A percentile compares a stretch with the other conserved stretches of the same genome.
These are phyloP conservation scores for Vicia faba DNA, from an alignment of 306 rosid species.

Conservation along the genomic window DNA sequence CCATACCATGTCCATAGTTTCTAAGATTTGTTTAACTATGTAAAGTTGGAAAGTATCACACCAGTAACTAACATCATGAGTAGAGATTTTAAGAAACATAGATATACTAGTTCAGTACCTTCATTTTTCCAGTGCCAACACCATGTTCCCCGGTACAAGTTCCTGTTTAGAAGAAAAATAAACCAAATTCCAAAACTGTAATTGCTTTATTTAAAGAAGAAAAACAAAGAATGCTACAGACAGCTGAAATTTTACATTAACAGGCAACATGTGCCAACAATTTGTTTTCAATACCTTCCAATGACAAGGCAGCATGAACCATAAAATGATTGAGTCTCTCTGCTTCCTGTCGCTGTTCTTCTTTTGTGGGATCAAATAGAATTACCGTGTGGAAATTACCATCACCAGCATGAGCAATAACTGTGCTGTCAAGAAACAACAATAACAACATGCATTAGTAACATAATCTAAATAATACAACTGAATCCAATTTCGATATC, in stretches of 20 bases:
- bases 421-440: conserved; percentile 61
- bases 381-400: conserved; percentile 92
- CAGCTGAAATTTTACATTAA: conserved; percentile 25
- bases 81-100: conserved; percentile 10
- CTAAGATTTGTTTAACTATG: conserved; percentile 26
- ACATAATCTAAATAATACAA: conserved; percentile 23
- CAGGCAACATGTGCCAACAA: conserved; percentile 20
- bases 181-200: conserved; percentile 35
- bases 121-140: conserved; percentile 95
- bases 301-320: conserved; percentile 81
- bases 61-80: conserved; percentile 21
- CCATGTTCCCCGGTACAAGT: conserved; percentile 98
- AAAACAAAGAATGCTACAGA: conserved; percentile 27
- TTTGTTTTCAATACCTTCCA: conserved; percentile 67
- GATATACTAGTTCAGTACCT: conserved; percentile 51
- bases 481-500: conserved; percentile 16
- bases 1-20: conserved; percentile 22
- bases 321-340: conserved; percentile 81
- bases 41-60: conserved; percentile 16
- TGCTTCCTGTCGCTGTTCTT: conserved; percentile 73
- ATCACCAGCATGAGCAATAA: conserved; percentile 94
- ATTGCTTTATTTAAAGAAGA: conserved; percentile 7
- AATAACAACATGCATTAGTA: conserved; percentile 24
- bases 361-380: conserved; percentile 73
- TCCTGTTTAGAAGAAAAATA: conserved; percentile 56